Evolutionary conservation across 108 stramenopile species (phyloP).

Genomic region (Discostella pseudostelligera): DNA sequence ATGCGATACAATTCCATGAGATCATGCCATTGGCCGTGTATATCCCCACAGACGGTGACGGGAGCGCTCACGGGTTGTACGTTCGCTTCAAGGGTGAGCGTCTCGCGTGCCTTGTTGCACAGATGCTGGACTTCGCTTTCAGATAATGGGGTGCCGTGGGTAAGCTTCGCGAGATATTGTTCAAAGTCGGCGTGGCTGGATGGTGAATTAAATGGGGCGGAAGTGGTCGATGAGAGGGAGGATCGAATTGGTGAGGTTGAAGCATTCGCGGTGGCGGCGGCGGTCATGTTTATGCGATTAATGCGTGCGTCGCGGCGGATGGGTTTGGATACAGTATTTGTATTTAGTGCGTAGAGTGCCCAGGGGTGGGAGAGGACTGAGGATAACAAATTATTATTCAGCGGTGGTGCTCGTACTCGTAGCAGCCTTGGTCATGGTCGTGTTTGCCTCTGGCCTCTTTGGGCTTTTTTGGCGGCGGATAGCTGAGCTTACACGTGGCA

Average conservation of each 20-base stretch:
- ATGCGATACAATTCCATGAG: slow-evolving; percentile 92
- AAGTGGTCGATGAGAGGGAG: slow-evolving; percentile 2
- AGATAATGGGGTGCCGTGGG: slow-evolving; percentile 78
- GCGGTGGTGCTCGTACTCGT: too few species aligned
- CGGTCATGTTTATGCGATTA: neutral
- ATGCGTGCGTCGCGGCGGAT: neutral
- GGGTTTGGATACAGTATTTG: neutral
- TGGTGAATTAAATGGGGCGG: slow-evolving; percentile 17
- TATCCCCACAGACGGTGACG: slow-evolving; percentile 92
- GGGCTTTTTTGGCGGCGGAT: too few species aligned
- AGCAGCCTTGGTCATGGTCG: too few species aligned
- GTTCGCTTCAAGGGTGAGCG: slow-evolving; percentile 81
- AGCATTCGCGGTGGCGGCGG: neutral
- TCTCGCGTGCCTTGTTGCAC: slow-evolving; percentile 83
- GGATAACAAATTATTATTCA: too few species aligned
- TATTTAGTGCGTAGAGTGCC: neutral
- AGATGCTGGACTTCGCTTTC: slow-evolving; percentile 84
- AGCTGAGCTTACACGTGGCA: too few species aligned
- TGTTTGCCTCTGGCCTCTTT: too few species aligned
- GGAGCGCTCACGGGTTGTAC: slow-evolving; percentile 90
- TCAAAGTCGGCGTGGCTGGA: slow-evolving; percentile 67
- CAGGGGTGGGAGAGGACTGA: too few species aligned
- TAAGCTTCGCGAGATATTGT: slow-evolving; percentile 82
- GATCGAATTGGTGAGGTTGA: neutral
- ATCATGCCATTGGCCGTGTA: slow-evolving; percentile 94